phyloP scores from a whole-genome alignment of 176 grass and related monocot species.

The Musa beccarii region DNA sequence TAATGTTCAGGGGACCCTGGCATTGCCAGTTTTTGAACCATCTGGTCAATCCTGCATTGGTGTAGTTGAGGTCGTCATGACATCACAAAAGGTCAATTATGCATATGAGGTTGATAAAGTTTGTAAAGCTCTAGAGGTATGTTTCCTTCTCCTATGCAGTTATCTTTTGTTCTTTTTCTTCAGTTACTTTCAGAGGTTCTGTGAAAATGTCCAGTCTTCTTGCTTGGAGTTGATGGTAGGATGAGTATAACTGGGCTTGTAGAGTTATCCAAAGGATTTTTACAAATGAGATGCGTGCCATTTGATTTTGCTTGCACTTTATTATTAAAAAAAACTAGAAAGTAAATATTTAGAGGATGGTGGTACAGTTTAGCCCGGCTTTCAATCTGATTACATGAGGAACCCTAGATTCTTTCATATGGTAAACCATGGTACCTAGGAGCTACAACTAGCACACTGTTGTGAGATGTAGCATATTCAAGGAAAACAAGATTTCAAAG shows the following conservation, averaged over 20 bases:
- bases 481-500: background rate
- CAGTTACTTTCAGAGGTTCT: background rate
- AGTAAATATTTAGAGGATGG: background rate
- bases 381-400: background rate
- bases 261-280: background rate
- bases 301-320: background rate
- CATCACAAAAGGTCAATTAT: constrained; percentile 24
- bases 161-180: background rate
- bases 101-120: constrained; percentile 26
- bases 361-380: background rate
- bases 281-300: background rate
- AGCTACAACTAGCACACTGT: background rate
- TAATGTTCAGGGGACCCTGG: constrained; percentile 19
- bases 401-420: background rate
- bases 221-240: background rate
- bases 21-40: constrained; percentile 26
- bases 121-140: constrained; percentile 25
- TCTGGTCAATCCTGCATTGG: constrained; percentile 17
- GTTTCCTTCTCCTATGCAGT: background rate
- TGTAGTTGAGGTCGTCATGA: constrained; percentile 24
- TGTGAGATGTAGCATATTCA: background rate
- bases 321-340: background rate
- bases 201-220: background rate
- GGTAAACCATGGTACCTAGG: background rate
- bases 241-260: background rate